phyloP scores from a whole-genome alignment of 1,284 basidiomycete genomes.

The Apiotrichum veenhuisii region DNA sequence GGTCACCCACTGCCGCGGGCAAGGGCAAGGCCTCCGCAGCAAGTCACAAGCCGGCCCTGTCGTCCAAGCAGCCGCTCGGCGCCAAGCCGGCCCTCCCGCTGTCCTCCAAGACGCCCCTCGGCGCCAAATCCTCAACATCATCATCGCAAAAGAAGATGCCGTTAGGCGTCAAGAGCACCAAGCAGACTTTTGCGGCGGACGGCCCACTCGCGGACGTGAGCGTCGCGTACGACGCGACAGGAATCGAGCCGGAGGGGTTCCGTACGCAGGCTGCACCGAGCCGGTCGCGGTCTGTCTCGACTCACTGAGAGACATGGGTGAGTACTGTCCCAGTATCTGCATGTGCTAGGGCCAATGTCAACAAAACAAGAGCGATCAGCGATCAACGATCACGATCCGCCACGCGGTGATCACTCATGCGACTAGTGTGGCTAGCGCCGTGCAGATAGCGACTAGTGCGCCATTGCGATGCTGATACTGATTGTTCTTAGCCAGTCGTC shows the following conservation, averaged over 20 bases:
- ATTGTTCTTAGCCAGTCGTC: no score
- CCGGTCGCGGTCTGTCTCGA: not conserved
- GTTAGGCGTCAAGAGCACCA: not conserved
- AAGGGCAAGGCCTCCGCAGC: not conserved
- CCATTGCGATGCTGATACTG: not conserved
- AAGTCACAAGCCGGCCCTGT: not conserved
- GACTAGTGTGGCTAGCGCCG: no score
- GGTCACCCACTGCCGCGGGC: no score
- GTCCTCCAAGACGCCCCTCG: not conserved
- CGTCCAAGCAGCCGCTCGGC: not conserved
- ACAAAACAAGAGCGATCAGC: no score
- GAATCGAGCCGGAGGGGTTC: constrained; percentile 38
- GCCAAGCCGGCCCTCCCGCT: not conserved
- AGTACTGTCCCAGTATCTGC: no score
- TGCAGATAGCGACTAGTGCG: no score
- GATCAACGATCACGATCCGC: no score
- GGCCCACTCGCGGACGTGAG: constrained; percentile 37
- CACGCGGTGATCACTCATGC: no score
- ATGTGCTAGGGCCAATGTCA: no score
- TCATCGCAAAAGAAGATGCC: not conserved
- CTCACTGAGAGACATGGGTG: not conserved
- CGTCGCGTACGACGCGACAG: constrained; percentile 44
- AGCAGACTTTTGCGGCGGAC: constrained; percentile 10
- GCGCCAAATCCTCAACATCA: not conserved
- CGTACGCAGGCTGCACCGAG: not conserved